Evolutionary conservation across 169 alveolate genomes (phyloP).

Genomic region (Cryptosporidium tyzzeri): DNA sequence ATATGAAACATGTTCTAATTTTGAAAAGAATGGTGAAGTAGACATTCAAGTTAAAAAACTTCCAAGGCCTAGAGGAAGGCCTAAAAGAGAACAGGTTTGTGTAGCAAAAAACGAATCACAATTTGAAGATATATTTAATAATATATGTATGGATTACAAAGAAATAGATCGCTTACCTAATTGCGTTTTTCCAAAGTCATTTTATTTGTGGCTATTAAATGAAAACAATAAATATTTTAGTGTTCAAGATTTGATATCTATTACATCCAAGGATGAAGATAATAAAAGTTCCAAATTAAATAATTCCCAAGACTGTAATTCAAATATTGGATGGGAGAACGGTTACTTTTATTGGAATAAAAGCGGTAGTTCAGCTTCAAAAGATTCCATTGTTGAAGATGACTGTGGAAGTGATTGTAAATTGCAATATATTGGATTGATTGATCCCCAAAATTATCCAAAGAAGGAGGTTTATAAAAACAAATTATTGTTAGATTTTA

Average conservation of each 20-base stretch:
- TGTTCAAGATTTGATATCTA: not conserved
- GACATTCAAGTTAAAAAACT: not conserved
- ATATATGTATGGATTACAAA: conserved; percentile 31
- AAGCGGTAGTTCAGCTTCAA: not conserved
- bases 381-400: not conserved
- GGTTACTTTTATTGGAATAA: conserved; percentile 54
- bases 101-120: not conserved
- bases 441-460: conserved; percentile 62
- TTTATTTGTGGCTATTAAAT: conserved; percentile 37
- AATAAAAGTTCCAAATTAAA: not conserved
- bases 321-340: not conserved
- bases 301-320: not conserved
- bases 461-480: conserved; percentile 26
- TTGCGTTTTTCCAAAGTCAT: conserved; percentile 46
- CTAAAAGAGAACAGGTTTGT: conserved; percentile 35
- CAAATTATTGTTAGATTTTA: conserved; percentile 33
- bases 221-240: not conserved
- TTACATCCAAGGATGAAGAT: not conserved
- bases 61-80: conserved; percentile 76
- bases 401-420: not conserved
- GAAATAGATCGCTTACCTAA: conserved; percentile 6
- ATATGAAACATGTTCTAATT: conserved; percentile 5
- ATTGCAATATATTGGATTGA: conserved; percentile 27
- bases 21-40: conserved; percentile 1
- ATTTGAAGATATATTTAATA: conserved; percentile 31